A percentile compares a stretch with the other conserved stretches of the same genome.
Conservation (phyloP, 2,329 filamentous ascomycete genomes). For the Sclerotinia nivalis region DNA sequence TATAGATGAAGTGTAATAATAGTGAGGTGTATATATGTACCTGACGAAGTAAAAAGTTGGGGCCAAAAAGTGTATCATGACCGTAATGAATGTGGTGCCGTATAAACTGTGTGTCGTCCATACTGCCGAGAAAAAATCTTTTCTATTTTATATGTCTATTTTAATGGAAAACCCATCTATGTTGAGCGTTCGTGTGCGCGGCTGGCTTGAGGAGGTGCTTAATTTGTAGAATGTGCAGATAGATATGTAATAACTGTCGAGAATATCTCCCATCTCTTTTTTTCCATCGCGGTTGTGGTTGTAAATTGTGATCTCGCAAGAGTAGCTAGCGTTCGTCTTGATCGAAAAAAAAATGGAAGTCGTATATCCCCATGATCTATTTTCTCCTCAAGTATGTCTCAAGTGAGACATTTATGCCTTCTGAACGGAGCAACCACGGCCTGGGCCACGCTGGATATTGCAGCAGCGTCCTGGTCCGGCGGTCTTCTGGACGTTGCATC, state of each 20-base stretch:
- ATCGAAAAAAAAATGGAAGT: not conserved
- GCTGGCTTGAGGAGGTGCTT: not conserved
- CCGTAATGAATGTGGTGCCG: conserved; percentile 12
- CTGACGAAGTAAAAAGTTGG: not conserved
- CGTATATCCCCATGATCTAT: conserved; percentile 11
- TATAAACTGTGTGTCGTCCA: not conserved
- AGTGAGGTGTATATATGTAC: not conserved
- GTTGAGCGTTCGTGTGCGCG: conserved; percentile 7
- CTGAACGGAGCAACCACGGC: conserved; percentile 11
- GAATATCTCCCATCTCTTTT: not conserved
- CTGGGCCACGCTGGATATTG: conserved; percentile 5
- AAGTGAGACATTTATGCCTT: conserved; percentile 16
- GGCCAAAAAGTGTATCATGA: not conserved
- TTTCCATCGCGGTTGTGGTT: not conserved
- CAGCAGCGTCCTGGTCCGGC: conserved; percentile 10
- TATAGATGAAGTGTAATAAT: not conserved
- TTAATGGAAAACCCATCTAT: not conserved
- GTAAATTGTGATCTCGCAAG: not conserved
- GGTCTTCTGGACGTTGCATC: conserved; percentile 17
- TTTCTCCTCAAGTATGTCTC: not conserved
- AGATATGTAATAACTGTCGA: not conserved
- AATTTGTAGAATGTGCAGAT: not conserved
- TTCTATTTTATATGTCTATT: not conserved
- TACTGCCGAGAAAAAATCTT: conserved; percentile 4
- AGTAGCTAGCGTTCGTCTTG: not conserved